phyloP scores from a whole-genome alignment of 2,329 filamentous ascomycete species.

The Elsinoe perseae region DNA sequence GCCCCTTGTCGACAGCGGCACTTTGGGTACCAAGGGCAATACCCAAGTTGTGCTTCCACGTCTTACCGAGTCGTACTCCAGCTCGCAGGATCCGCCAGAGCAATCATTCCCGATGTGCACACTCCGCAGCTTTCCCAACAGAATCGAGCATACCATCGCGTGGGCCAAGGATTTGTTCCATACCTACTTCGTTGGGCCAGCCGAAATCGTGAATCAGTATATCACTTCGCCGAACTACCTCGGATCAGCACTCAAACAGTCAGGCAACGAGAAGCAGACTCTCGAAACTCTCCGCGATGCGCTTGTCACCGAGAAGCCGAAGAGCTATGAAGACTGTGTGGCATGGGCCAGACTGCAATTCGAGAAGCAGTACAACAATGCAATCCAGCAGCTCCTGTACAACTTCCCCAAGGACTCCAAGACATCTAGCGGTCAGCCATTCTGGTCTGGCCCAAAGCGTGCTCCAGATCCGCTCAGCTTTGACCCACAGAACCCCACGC shows the following conservation, averaged over 20 bases:
- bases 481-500: slow-evolving; percentile 72
- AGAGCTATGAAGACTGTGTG: slow-evolving; percentile 92
- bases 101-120: slow-evolving; percentile 99
- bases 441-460: slow-evolving; percentile 98
- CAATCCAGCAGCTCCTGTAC: slow-evolving; percentile 87
- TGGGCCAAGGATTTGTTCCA: slow-evolving; percentile 97
- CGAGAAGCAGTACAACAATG: slow-evolving; percentile 94
- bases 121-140: slow-evolving; percentile 92
- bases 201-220: slow-evolving; percentile 85
- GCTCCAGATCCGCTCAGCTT: slow-evolving; percentile 89
- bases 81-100: slow-evolving; percentile 93
- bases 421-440: slow-evolving; percentile 79
- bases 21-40: slow-evolving; percentile 97
- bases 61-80: slow-evolving; percentile 93
- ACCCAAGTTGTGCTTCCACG: slow-evolving; percentile 89
- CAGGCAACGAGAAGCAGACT: slow-evolving; percentile 89
- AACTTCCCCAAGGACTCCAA: slow-evolving; percentile 94
- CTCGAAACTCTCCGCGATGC: slow-evolving; percentile 84
- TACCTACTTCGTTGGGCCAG: slow-evolving; percentile 83
- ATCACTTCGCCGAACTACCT: slow-evolving; percentile 87
- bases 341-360: slow-evolving; percentile 91
- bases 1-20: slow-evolving; percentile 90
- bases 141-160: slow-evolving; percentile 96
- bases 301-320: slow-evolving; percentile 82
- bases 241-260: slow-evolving; percentile 77